phyloP scores from a whole-genome alignment of 2,329 filamentous ascomycete genomes.

The Sphaerulina musiva region DNA sequence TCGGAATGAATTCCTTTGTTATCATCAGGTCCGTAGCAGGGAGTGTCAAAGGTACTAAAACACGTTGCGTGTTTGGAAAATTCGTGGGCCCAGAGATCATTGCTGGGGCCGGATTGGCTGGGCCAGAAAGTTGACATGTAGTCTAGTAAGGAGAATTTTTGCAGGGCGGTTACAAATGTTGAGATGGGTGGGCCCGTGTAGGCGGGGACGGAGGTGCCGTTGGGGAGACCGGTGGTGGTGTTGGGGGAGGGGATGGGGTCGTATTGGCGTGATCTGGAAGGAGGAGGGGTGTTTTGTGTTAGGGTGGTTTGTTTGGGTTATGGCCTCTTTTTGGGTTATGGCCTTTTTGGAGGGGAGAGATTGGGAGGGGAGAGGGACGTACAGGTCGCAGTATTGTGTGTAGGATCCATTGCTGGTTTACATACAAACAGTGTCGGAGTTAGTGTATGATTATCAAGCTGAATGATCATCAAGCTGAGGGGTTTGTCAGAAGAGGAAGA shows the following conservation, averaged over 20 bases:
- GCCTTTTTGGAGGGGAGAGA: too few relatives aligned
- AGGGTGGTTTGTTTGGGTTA: too few relatives aligned
- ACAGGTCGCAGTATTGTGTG: constrained; percentile 62
- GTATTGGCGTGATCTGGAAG: constrained; percentile 47
- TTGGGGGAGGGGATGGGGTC: constrained; percentile 54
- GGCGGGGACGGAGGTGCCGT: constrained; percentile 48
- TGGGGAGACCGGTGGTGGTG: constrained; percentile 53
- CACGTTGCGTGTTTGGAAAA: constrained; percentile 45
- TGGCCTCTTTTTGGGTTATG: too few relatives aligned
- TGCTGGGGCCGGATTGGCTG: constrained; percentile 50
- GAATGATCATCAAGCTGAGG: too few relatives aligned
- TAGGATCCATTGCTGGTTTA: constrained; percentile 46
- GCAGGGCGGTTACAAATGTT: constrained; percentile 52
- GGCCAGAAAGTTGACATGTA: constrained; percentile 65
- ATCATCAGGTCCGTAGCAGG: constrained; percentile 52
- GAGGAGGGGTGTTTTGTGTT: too few relatives aligned
- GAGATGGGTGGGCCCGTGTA: constrained; percentile 55
- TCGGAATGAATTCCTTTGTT: constrained; percentile 34
- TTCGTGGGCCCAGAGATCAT: constrained; percentile 52
- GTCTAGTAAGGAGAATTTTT: constrained; percentile 53
- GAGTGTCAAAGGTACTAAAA: constrained; percentile 58
- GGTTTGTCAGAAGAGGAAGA: too few relatives aligned
- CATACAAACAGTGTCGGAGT: neutral
- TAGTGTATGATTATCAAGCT: neutral
- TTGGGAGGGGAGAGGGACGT: neutral